These are phyloP conservation scores for Pseudocercospora macadamiae DNA, from an alignment of 2,329 filamentous ascomycete genomes.

Conservation along the genomic window DNA sequence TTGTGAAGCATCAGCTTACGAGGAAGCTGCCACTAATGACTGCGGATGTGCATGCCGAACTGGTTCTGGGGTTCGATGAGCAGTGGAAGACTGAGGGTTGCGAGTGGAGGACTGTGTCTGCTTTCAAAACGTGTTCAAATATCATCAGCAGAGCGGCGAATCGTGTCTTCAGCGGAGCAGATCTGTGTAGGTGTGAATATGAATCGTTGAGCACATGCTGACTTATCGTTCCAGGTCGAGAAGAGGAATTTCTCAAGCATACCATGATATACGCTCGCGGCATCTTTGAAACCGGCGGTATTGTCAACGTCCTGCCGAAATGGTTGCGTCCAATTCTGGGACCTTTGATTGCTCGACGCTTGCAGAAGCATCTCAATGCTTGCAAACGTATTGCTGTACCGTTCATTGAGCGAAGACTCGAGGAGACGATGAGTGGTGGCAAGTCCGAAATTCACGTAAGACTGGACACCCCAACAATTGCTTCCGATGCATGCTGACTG, in stretches of 20 bases:
- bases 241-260: conserved; percentile 22
- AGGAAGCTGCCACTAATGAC: conserved; percentile 23
- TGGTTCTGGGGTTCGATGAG: conserved; percentile 18
- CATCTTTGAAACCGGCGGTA: conserved; percentile 14
- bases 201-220: background rate
- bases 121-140: conserved; percentile 14
- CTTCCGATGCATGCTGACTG: background rate
- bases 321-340: conserved; percentile 3
- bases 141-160: conserved; percentile 28
- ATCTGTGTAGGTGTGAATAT: conserved; percentile 16
- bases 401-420: conserved; percentile 9
- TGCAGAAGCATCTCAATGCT: background rate
- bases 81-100: conserved; percentile 15
- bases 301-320: conserved; percentile 20
- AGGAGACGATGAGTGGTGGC: background rate
- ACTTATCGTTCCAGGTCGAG: background rate
- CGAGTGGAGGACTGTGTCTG: conserved; percentile 11
- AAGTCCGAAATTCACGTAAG: background rate
- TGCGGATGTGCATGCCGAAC: conserved; percentile 23
- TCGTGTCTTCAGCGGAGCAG: conserved; percentile 24
- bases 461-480: background rate
- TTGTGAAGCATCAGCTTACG: conserved; percentile 25
- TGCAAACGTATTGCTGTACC: conserved; percentile 5
- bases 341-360: background rate
- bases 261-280: conserved; percentile 15